phyloP scores from a whole-genome alignment of 179 eudicot species.

The Corrigiola litoralis region DNA sequence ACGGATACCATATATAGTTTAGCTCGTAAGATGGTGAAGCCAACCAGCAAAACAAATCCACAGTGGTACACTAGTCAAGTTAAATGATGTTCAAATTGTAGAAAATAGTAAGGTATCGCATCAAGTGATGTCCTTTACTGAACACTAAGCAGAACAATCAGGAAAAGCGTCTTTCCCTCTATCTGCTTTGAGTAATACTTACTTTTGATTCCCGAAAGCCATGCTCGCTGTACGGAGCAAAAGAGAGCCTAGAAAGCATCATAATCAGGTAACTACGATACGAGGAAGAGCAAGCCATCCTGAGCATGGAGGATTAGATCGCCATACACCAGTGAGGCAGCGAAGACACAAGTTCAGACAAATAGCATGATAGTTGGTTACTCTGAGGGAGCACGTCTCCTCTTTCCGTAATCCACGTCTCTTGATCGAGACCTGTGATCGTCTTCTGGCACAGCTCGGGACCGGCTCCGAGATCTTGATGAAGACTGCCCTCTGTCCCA shows the following conservation, averaged over 20 bases:
- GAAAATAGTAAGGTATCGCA: slow-evolving; percentile 31
- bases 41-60: slow-evolving; percentile 32
- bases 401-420: slow-evolving; percentile 80
- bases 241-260: slow-evolving; percentile 22
- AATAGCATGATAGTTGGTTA: slow-evolving; percentile 22
- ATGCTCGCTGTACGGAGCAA: slow-evolving; percentile 28
- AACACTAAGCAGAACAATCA: slow-evolving; percentile 26
- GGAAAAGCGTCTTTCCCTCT: slow-evolving; percentile 26
- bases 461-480: slow-evolving; percentile 76
- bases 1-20: slow-evolving; percentile 12
- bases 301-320: slow-evolving; percentile 8
- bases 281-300: slow-evolving; percentile 8
- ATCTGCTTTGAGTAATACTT: slow-evolving; percentile 43
- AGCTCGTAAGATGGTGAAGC: slow-evolving; percentile 11
- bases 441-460: slow-evolving; percentile 60
- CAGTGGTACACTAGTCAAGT: slow-evolving; percentile 29
- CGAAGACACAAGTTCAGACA: slow-evolving; percentile 10
- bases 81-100: slow-evolving; percentile 21
- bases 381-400: slow-evolving; percentile 80
- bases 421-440: slow-evolving; percentile 74
- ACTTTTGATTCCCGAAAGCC: slow-evolving; percentile 38
- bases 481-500: slow-evolving; percentile 79
- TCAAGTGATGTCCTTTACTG: slow-evolving; percentile 25
- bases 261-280: slow-evolving; percentile 19
- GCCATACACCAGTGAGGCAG: not conserved